A percentile compares a stretch with the other conserved stretches of the same genome.
Evolutionary conservation across 306 rosid genomes (phyloP).

Genomic region (Notholithocarpus densiflorus): DNA sequence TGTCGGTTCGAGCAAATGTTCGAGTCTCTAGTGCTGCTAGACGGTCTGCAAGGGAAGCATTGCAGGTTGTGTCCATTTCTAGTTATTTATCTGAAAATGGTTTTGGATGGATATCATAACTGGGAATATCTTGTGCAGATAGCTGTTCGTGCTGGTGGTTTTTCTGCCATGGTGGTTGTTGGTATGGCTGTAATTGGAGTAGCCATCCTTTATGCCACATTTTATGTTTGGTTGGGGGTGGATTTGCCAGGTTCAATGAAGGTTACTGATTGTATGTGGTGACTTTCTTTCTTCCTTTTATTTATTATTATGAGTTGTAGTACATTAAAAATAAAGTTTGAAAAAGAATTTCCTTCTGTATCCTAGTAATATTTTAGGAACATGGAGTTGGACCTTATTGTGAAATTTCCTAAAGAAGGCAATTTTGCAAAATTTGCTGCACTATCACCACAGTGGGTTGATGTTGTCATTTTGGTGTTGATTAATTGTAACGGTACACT

Average conservation of each 20-base stretch:
- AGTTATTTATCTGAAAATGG: slow-evolving; percentile 19
- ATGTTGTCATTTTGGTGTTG: neutral
- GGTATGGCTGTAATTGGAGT: slow-evolving; percentile 99
- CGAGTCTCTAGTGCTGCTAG: slow-evolving; percentile 99
- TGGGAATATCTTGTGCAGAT: slow-evolving; percentile 56
- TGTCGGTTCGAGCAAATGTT: slow-evolving; percentile 98
- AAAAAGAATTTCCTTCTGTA: neutral
- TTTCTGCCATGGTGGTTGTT: slow-evolving; percentile 89
- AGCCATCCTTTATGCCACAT: slow-evolving; percentile 85
- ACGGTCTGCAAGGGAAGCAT: slow-evolving; percentile 96
- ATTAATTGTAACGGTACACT: neutral
- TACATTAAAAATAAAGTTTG: neutral
- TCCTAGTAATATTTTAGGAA: neutral
- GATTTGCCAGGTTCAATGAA: slow-evolving; percentile 85
- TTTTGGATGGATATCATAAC: slow-evolving; percentile 31
- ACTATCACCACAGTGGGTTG: neutral
- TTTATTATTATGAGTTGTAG: slow-evolving; percentile 16
- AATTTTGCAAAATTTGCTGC: neutral
- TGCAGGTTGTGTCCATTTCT: slow-evolving; percentile 67
- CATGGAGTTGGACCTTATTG: neutral
- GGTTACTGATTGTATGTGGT: slow-evolving; percentile 90
- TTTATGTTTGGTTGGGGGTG: slow-evolving; percentile 94
- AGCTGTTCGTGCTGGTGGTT: slow-evolving; percentile 99
- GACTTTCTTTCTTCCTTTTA: slow-evolving; percentile 30
- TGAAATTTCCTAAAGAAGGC: slow-evolving; percentile 10